Evolutionary conservation across 352 stramenopile genomes (phyloP), one percentile per base, ranked within the genome.

Genomic region (Thraustochytrium striatum): DNA sequence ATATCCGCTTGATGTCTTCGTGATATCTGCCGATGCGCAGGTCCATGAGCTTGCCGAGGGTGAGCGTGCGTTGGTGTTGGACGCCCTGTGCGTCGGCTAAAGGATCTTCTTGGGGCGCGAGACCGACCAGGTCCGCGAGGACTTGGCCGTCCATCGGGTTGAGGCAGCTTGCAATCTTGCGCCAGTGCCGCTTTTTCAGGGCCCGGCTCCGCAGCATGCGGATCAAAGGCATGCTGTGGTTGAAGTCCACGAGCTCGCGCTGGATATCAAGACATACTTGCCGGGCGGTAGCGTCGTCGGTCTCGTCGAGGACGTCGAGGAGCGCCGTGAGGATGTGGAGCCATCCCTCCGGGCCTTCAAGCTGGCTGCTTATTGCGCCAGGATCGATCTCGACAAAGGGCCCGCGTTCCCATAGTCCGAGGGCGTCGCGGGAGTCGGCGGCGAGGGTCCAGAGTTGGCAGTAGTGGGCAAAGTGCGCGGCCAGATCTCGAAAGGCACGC

Each of bases 391-490:
- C 35, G 2, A 8, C 21, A 47, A 79, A 79, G 8, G 50, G 33
- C 9, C 50, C 69, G 9, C 43, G 28, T 16, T 50, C 32, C 69
- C 69, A 79, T 3, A 32, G n/a, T 25, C 72, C 35, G 8, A 79
- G 0, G 0, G 69, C 53, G 28, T 79, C 69, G 8, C 52, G 69
- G 2, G 69, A 69, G 39, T 79, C 69, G 5, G 69, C 69, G 7
- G 53, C 69, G 39, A 79, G 21, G 35, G 69, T 65, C 69, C 69
- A 79, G 36, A 79, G 50, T 33, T 79, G 69, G 21, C 25, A 72
- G 35, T 57, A 79, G 30, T 57, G 50, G 1, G 19, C 55, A 11
- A 53, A n/a, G 16, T 50, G 50, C 13, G 7, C 39, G 25, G 1
- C 16, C 3, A 79, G 33, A 9, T 21, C 39, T 0, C 16, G 2